Evolutionary conservation across 108 stramenopile genomes (phyloP), one percentile per base, ranked within the genome.

Genomic region (Fistulifera pelliculosa): DNA sequence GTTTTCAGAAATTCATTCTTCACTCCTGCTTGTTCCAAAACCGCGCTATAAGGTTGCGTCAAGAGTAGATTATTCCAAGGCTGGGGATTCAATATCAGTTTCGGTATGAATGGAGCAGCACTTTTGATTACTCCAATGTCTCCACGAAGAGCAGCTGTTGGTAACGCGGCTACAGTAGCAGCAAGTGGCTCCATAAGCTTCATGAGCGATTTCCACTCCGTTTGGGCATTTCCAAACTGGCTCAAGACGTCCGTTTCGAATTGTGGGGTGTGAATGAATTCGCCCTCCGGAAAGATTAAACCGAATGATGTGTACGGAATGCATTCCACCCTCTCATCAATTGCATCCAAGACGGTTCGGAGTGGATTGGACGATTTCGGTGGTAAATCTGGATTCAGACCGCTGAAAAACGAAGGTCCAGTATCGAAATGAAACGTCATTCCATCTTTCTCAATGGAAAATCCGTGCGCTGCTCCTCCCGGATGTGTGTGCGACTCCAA

Each of bases 331-430:
- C 15, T 1, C 64, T 85, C 84, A 0, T 58, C 80, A 24, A 85
- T 66, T 6, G 65, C 73, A 56, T 85, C 80, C 42, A 85, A 54
- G 50, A 81, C 58, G 15, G 78, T 72, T 41, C 84, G 56, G 18
- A 85, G 56, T 17, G 84, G 84, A 65, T 85, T 85, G 23, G 62
- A 65, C 5, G 65, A 13, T 62, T 80, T 85, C 31, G 80, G 64
- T 31, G 62, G 48, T n/a, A 54, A 17, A n/a, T 74, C 42, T 2
- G 84, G 69, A 66, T 85, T 81, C 47, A 85, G 56, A 12, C 87
- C 87, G n/a, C 73, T 68, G 51, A 88, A 95, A 53, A 93, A 85
- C 28, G 76, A 79, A n/a, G 91, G 94, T 0, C 91, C 94, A 15
- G 87, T 86, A 52, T 94, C 94, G 60, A 94, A 94, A 25, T 54